A percentile compares a stretch with the other conserved stretches of the same genome.
Conservation (phyloP, 202 grass and related monocot genomes). For the Brachypodium distachyon region DNA sequence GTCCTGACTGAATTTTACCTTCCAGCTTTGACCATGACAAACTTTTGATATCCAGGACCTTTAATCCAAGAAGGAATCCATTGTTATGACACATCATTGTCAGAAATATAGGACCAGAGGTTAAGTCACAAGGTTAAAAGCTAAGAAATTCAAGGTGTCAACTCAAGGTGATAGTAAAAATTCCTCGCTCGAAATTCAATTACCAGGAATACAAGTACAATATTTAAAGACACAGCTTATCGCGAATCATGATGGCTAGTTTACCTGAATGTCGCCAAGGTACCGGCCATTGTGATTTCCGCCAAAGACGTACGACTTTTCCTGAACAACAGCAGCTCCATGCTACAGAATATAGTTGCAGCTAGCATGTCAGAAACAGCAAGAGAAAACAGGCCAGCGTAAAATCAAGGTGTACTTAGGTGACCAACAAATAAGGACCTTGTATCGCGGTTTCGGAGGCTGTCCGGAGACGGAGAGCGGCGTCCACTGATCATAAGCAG, state of each 20-base stretch:
- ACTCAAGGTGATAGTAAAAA: background rate
- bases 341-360: constrained; percentile 30
- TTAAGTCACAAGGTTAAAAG: background rate
- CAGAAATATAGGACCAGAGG: background rate
- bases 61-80: background rate
- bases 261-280: constrained; percentile 57
- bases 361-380: background rate
- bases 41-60: constrained; percentile 51
- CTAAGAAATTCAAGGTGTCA: background rate
- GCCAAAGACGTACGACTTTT: constrained; percentile 75
- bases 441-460: constrained; percentile 36
- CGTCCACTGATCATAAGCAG: constrained; percentile 28
- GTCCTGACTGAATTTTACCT: constrained; percentile 15
- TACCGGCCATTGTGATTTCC: constrained; percentile 68
- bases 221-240: background rate
- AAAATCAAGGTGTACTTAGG: background rate
- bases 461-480: constrained; percentile 22
- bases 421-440: constrained; percentile 1
- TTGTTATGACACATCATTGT: background rate
- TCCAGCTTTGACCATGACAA: constrained; percentile 51
- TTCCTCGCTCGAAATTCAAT: background rate
- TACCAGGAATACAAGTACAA: background rate
- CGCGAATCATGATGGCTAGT: background rate
- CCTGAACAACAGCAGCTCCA: constrained; percentile 45
- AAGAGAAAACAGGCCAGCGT: background rate